These are phyloP conservation scores for Wolfiporia cocos DNA, from an alignment of 1,284 basidiomycete species.

Conservation along the genomic window DNA sequence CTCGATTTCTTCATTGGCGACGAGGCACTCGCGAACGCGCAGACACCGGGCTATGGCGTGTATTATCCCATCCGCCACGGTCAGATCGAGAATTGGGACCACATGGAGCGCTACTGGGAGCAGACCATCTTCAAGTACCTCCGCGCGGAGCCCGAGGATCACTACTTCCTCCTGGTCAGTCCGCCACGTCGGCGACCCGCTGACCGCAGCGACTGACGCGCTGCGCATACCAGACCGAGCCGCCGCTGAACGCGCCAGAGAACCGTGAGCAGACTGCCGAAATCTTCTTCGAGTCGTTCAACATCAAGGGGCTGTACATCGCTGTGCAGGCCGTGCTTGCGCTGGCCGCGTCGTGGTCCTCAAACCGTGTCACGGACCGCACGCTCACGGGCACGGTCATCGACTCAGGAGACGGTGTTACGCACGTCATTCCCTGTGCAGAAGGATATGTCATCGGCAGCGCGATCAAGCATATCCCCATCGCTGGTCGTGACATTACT, in stretches of 20 bases:
- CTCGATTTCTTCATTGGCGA: slow-evolving; percentile 99
- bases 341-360: slow-evolving; percentile 96
- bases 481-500: slow-evolving; percentile 96
- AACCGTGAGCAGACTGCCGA: slow-evolving; percentile 99
- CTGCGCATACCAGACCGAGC: slow-evolving; percentile 75
- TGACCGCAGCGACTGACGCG: background rate
- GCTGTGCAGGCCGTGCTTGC: slow-evolving; percentile 99
- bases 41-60: slow-evolving; percentile 86
- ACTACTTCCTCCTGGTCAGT: slow-evolving; percentile 93
- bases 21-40: slow-evolving; percentile 93
- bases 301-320: slow-evolving; percentile 97
- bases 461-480: slow-evolving; percentile 98
- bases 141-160: slow-evolving; percentile 97
- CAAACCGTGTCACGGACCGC: slow-evolving; percentile 87
- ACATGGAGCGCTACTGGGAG: slow-evolving; percentile 99
- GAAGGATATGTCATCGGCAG: slow-evolving; percentile 99
- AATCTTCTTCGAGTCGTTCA: slow-evolving; percentile 99
- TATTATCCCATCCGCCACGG: slow-evolving; percentile 98
- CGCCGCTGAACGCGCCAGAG: slow-evolving; percentile 96
- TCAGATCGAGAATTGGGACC: slow-evolving; percentile 99
- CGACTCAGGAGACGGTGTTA: slow-evolving; percentile 98
- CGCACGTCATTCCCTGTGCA: slow-evolving; percentile 93
- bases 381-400: slow-evolving; percentile 97
- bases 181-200: background rate
- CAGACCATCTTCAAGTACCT: slow-evolving; percentile 99